Evolutionary conservation across 2,329 filamentous ascomycete species (phyloP).

Genomic region (Ceratocystis colombiana): DNA sequence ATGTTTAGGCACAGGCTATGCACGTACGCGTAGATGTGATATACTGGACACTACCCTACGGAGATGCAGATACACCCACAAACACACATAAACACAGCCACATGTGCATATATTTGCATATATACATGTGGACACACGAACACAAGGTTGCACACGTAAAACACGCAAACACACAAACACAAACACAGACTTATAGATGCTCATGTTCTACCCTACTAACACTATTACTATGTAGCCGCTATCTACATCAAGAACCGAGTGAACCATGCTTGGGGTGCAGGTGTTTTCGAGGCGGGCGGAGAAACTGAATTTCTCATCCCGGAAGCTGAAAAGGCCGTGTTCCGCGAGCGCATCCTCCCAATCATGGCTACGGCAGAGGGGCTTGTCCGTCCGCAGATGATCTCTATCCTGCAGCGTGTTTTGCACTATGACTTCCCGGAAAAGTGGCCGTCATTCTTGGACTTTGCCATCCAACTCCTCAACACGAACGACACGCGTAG

Average conservation of each 20-base stretch:
- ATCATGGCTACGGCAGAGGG: constrained; percentile 71
- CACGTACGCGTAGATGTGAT: too few relatives aligned
- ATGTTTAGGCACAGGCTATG: too few relatives aligned
- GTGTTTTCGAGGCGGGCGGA: constrained; percentile 58
- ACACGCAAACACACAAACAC: too few relatives aligned
- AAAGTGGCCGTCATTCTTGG: constrained; percentile 88
- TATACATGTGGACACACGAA: too few relatives aligned
- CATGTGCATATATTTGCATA: too few relatives aligned
- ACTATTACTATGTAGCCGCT: constrained; percentile 52
- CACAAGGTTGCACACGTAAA: too few relatives aligned
- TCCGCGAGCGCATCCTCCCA: constrained; percentile 80
- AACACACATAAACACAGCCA: too few relatives aligned
- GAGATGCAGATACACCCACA: too few relatives aligned
- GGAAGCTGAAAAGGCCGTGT: constrained; percentile 78
- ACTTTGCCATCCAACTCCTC: constrained; percentile 80
- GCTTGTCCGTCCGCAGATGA: constrained; percentile 80
- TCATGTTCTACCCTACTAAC: not conserved
- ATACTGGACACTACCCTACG: too few relatives aligned
- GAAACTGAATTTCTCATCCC: constrained; percentile 64
- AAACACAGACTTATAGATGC: too few relatives aligned
- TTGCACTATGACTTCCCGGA: constrained; percentile 90
- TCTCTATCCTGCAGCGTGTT: constrained; percentile 91
- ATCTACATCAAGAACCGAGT: constrained; percentile 98
- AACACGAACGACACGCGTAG: constrained; percentile 76
- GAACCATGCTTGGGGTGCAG: constrained; percentile 82